Percentiles rank a stretch among this genome's conserved stretches.
Evolutionary conservation across 345 rosid genomes (phyloP).

Genomic region (Syzygium jambos): DNA sequence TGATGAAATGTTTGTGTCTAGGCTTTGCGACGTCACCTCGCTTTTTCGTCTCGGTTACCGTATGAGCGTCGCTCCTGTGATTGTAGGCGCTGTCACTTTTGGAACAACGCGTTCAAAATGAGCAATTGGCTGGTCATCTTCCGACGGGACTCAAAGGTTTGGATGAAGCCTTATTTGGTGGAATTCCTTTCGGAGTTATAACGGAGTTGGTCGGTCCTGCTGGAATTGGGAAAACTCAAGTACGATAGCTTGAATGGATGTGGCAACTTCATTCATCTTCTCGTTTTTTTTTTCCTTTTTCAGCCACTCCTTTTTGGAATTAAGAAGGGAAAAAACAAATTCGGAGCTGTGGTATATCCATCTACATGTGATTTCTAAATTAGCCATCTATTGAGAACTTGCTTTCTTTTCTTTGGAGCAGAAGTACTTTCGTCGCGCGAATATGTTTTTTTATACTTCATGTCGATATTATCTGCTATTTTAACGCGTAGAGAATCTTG

Average conservation of each 20-base stretch:
- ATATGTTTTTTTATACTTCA: background rate
- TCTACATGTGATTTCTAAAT: background rate
- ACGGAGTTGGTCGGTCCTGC: conserved; percentile 85
- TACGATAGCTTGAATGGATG: background rate
- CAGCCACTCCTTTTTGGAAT: background rate
- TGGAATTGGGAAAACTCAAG: conserved; percentile 90
- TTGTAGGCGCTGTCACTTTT: conserved; percentile 43
- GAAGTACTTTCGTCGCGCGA: background rate
- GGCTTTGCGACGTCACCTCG: too few relatives aligned
- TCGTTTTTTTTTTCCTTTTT: background rate
- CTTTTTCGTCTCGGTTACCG: background rate
- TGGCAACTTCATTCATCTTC: background rate
- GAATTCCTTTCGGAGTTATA: conserved; percentile 78
- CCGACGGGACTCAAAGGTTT: conserved; percentile 66
- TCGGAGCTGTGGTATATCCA: background rate
- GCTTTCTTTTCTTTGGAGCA: background rate
- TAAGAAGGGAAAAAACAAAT: background rate
- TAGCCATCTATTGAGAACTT: background rate
- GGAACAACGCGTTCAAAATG: conserved; percentile 36
- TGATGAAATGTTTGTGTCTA: background rate
- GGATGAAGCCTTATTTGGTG: conserved; percentile 66
- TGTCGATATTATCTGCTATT: background rate
- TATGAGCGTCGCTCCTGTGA: background rate
- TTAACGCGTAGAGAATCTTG: background rate
- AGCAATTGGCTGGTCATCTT: conserved; percentile 55